Percentiles rank a stretch among this genome's conserved stretches.
Evolutionary conservation across 1,284 basidiomycete species (phyloP).

Genomic region (Gomphus sp.): DNA sequence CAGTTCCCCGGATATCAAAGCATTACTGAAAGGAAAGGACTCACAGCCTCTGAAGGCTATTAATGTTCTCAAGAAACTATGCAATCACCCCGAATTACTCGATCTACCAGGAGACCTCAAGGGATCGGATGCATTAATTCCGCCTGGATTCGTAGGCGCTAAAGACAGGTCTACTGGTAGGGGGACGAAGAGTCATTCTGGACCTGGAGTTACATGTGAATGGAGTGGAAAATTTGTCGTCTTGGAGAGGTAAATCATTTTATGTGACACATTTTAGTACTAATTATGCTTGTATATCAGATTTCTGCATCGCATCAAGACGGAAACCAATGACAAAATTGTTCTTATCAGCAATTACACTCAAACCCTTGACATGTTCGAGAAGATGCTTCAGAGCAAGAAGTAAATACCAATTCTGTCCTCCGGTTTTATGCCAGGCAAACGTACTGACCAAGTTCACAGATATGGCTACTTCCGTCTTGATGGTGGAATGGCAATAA

Average conservation of each 20-base stretch:
- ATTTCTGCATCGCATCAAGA: conserved; percentile 77
- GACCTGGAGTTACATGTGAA: conserved; percentile 52
- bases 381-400: conserved; percentile 76
- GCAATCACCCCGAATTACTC: conserved; percentile 94
- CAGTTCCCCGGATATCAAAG: conserved; percentile 89
- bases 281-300: conserved; percentile 31
- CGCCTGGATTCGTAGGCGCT: conserved; percentile 69
- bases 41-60: conserved; percentile 98
- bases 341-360: conserved; percentile 99
- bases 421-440: not conserved
- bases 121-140: conserved; percentile 79
- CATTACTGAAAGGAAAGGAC: conserved; percentile 79
- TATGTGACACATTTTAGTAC: not conserved
- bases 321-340: conserved; percentile 91
- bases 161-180: conserved; percentile 25
- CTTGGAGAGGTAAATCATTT: conserved; percentile 64
- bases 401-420: conserved; percentile 40
- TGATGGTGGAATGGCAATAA: conserved; percentile 90
- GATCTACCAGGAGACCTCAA: conserved; percentile 81
- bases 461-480: conserved; percentile 92
- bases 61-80: conserved; percentile 93
- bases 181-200: conserved; percentile 22
- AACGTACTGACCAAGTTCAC: not conserved
- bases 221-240: conserved; percentile 94
- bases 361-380: conserved; percentile 92